Base-by-base conservation (phyloP, 768 basidiomycete species). In the Leccinum broughii region DNA sequence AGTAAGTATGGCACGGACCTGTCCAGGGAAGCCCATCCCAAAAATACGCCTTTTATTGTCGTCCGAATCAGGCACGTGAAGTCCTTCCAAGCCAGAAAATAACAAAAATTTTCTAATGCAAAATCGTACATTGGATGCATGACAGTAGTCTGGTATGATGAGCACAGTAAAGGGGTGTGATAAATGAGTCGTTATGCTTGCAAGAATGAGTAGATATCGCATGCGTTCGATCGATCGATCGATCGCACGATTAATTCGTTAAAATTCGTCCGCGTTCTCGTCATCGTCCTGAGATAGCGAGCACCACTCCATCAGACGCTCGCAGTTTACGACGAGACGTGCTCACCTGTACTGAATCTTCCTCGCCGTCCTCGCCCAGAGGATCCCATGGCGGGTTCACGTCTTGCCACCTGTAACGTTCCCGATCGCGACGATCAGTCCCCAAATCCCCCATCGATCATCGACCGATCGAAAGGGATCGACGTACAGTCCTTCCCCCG, bases 351-450 rank as follows among this genome's bases (percentile, higher is more conserved):
- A 67, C 22, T 6, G n/a, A 11, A 30, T 74, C 72, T 48, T 62
- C 66, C 1, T 41, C 57, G 11, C 70, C 70, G 4, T 74, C 70
- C 4, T 74, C 64, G 39, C 68, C 34, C 50, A 72, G 68, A 0
- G 70, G 68, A 0, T 63, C 54, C 70, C 72, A 72, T 2, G 70
- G 68, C 8, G 57, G n/a, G 1, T 1, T 0, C 5, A 20, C 62
- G 5, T 72, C 68, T 3, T 10, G 17, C 72, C 70, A 74, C 37
- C 70, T 74, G n/a, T 28, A 34, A 20, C 24, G 44, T 6, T 1
- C 2, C n/a, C 51, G n/a, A 52, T 52, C 6, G 30, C 20, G 30
- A 5, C 14, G 35, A 50, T 58, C 60, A 65, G 51, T 11, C 7
- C 28, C 17, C 10, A 13, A 24, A 14, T 24, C 3, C 24, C 9